Conservation (phyloP, 2,329 filamentous ascomycete genomes). For the Ambrosiella cleistominuta region DNA sequence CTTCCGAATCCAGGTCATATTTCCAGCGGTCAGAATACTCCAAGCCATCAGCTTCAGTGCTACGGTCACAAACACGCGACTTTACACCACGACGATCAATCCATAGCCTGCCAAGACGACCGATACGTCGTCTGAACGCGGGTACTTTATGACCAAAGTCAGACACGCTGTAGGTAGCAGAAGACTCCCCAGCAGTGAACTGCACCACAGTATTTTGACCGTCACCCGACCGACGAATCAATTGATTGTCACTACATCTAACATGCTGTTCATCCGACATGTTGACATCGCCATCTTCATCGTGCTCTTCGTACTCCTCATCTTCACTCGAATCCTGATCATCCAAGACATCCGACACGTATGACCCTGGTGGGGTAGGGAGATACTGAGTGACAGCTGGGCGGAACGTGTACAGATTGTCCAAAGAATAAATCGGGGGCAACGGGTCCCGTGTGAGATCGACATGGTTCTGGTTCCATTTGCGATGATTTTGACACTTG, state of each 20-base stretch:
- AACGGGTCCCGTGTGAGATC: slow-evolving; percentile 77
- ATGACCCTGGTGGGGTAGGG: slow-evolving; percentile 45
- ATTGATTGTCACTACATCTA: not conserved
- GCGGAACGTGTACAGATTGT: slow-evolving; percentile 46
- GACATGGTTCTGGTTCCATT: slow-evolving; percentile 81
- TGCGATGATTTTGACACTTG: slow-evolving; percentile 72
- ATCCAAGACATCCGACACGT: slow-evolving; percentile 38
- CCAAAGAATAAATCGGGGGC: slow-evolving; percentile 53
- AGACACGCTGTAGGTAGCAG: not conserved
- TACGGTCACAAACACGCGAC: slow-evolving; percentile 30
- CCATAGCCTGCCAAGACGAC: slow-evolving; percentile 68
- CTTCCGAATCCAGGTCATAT: slow-evolving; percentile 72
- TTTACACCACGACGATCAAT: slow-evolving; percentile 63
- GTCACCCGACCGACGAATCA: not conserved
- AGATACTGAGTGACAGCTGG: slow-evolving; percentile 55
- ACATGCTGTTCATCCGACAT: not conserved
- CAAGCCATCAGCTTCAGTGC: slow-evolving; percentile 7
- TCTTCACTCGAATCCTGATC: slow-evolving; percentile 16
- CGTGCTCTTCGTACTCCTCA: not conserved
- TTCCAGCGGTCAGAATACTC: slow-evolving; percentile 54
- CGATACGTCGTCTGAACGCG: slow-evolving; percentile 67
- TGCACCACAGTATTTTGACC: not conserved
- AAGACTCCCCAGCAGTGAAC: not conserved
- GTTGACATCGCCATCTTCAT: not conserved
- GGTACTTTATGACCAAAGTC: slow-evolving; percentile 24